A percentile compares a stretch with the other conserved stretches of the same genome.
These are phyloP conservation scores for Candida maesae DNA, from an alignment of 805 yeast species.

Conservation along the genomic window DNA sequence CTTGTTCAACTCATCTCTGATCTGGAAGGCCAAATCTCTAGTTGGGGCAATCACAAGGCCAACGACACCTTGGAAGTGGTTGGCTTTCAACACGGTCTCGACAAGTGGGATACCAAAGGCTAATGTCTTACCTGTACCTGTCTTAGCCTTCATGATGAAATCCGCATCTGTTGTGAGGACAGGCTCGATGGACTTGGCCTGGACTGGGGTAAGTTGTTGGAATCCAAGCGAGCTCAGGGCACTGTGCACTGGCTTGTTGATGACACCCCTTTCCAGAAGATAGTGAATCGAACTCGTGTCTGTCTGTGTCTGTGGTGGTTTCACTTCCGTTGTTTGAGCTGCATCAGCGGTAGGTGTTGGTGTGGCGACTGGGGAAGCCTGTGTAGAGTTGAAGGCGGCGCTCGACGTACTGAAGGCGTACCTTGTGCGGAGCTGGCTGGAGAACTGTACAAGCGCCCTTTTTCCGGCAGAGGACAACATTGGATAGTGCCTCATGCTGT, in stretches of 20 bases:
- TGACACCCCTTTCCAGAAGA: constrained; percentile 27
- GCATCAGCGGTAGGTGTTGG: background rate
- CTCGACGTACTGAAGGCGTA: constrained; percentile 7
- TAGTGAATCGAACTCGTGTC: constrained; percentile 19
- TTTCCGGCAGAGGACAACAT: constrained; percentile 5
- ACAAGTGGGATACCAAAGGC: constrained; percentile 83
- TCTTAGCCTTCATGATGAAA: constrained; percentile 83
- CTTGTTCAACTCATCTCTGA: constrained; percentile 57
- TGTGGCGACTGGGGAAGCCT: background rate
- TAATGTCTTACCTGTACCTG: constrained; percentile 94
- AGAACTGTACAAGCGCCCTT: constrained; percentile 10
- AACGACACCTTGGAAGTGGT: constrained; percentile 38
- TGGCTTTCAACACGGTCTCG: constrained; percentile 44
- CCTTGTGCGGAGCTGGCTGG: constrained; percentile 6
- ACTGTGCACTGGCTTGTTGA: constrained; percentile 28
- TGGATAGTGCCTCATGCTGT: constrained; percentile 3
- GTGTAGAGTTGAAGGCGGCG: background rate
- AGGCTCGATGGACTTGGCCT: constrained; percentile 57
- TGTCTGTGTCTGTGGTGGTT: background rate
- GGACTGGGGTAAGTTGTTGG: constrained; percentile 62
- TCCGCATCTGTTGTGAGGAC: constrained; percentile 52
- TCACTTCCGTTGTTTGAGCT: background rate
- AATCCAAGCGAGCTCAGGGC: constrained; percentile 44
- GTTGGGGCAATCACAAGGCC: constrained; percentile 83
- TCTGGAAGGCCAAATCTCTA: constrained; percentile 85